A percentile compares a stretch with the other conserved stretches of the same genome.
Evolutionary conservation across 2,329 filamentous ascomycete species (phyloP).

Genomic region (Dothideomycetes sp.): DNA sequence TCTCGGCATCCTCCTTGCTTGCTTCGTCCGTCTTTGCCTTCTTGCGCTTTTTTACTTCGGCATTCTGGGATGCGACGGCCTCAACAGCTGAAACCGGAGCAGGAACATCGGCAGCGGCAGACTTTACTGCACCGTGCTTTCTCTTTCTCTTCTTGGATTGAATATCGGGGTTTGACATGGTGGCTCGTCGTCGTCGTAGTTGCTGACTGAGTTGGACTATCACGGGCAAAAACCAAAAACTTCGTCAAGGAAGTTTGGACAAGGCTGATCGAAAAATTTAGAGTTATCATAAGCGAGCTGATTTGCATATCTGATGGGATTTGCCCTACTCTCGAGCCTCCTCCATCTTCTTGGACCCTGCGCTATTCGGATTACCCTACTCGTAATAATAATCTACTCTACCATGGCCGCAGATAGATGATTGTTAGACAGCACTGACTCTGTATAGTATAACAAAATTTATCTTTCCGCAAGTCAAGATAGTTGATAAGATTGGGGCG

Average conservation of each 20-base stretch:
- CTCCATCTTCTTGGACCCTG: too few relatives aligned
- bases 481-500: too few relatives aligned
- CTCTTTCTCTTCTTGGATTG: conserved; percentile 40
- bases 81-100: conserved; percentile 20
- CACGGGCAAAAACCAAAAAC: conserved; percentile 1
- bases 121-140: conserved; percentile 33
- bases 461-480: too few relatives aligned
- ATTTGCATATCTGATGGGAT: conserved; percentile 6
- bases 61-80: conserved; percentile 1
- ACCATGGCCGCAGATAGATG: too few relatives aligned
- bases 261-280: conserved; percentile 8
- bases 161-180: conserved; percentile 31
- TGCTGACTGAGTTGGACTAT: not conserved
- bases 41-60: conserved; percentile 29
- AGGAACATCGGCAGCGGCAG: conserved; percentile 23
- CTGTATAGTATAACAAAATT: too few relatives aligned
- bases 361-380: too few relatives aligned
- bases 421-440: too few relatives aligned
- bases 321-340: too few relatives aligned
- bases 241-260: conserved; percentile 1
- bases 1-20: conserved; percentile 24
- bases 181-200: conserved; percentile 16
- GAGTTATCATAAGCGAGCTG: conserved; percentile 2
- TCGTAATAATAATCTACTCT: too few relatives aligned
- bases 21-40: conserved; percentile 29